phyloP scores from a whole-genome alignment of 2,329 filamentous ascomycete genomes.

The Dothiorella sarmentorum region DNA sequence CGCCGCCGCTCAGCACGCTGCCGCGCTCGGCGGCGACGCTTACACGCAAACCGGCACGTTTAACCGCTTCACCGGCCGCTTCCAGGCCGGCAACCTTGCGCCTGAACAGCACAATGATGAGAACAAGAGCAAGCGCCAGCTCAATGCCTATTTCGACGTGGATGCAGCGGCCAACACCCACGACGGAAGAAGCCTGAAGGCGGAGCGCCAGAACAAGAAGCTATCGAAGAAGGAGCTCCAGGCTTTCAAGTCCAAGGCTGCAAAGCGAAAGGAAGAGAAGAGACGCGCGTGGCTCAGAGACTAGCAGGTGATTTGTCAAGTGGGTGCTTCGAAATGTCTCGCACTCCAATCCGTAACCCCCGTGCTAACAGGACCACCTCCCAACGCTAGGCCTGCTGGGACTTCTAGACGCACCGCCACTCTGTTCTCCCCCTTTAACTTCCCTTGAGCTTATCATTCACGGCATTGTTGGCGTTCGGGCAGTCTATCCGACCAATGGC shows the following conservation, averaged over 20 bases:
- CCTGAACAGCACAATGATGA: conserved; percentile 81
- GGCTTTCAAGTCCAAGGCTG: conserved; percentile 84
- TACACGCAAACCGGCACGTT: conserved; percentile 74
- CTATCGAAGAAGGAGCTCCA: conserved; percentile 82
- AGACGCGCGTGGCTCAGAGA: conserved; percentile 85
- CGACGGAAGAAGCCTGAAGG: conserved; percentile 85
- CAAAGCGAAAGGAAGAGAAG: conserved; percentile 91
- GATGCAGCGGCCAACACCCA: conserved; percentile 90
- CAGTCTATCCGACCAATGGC: neutral
- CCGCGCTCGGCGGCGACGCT: conserved; percentile 32
- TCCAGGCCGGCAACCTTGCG: conserved; percentile 64
- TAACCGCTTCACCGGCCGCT: conserved; percentile 85
- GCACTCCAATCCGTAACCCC: neutral
- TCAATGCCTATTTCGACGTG: conserved; percentile 94
- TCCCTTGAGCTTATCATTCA: neutral
- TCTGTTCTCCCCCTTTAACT: neutral
- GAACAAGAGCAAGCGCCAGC: conserved; percentile 80
- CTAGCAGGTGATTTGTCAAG: conserved; percentile 44
- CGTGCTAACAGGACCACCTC: neutral
- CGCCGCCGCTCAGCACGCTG: conserved; percentile 23
- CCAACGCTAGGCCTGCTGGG: neutral
- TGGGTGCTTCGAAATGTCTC: neutral
- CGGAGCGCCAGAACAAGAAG: conserved; percentile 82
- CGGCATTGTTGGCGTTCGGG: conserved; percentile 3
- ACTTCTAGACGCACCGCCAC: neutral